Base-by-base conservation (phyloP, 805 yeast genomes). In the Cyberlindnera lachancei region DNA sequence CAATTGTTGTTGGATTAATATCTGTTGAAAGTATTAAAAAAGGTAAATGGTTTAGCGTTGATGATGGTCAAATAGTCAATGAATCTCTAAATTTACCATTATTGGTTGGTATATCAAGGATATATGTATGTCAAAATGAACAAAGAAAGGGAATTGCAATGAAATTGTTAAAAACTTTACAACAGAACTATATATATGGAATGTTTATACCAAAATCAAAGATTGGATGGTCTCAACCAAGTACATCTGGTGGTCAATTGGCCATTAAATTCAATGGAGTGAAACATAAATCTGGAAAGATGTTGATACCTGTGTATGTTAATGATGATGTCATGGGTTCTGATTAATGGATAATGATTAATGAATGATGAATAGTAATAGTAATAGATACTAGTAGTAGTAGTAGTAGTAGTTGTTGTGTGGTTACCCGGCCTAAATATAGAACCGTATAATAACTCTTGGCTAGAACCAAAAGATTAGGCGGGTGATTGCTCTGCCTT, bases 221-320 rank as follows among this genome's bases (percentile, higher is more conserved):
- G 37, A 50, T 80, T 14, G 82, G 76, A 1, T 80, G 84, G 73
- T 75, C 84, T 27, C 90, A 80, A 50, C 87, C 88, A 0, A 74
- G 82, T 36, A 70, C 64, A 30, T 64, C 68, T 36, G 90, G 90
- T 0, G 74, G 75, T 2, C 63, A 66, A 35, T 59, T 79, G 20
- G 85, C 87, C 0, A 52, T 51, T 21, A 55, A 48, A 19, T 79
- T 72, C 46, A 76, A 74, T 46, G 75, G 79, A 0, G 70, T 68
- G 1, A 52, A 36, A 18, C 85, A 79, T 47, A 68, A 64, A 35
- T 56, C 68, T 18, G 79, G 79, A 0, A 68, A 64, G 40, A 38
- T 49, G 1, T 52, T 73, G 24, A 55, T 73, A 6, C 78, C 79
- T 1, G 68, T 73, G 2, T n/a, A n/a, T 74, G 73, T 23, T 27